Conservation (phyloP, 768 basidiomycete genomes). For the Mycena galericulata region DNA sequence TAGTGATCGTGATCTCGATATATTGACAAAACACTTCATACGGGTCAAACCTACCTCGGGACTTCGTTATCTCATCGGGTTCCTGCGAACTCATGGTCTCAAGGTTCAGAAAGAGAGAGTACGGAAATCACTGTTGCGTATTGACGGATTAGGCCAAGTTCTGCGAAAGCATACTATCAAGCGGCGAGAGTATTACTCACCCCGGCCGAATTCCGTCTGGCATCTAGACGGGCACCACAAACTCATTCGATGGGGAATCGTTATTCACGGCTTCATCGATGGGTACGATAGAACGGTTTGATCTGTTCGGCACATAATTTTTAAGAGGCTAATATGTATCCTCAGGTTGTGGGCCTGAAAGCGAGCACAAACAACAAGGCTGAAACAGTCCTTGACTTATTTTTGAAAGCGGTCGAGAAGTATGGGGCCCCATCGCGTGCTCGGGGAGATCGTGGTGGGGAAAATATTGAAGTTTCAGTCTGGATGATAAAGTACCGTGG, state of each 20-base stretch:
- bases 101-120: constrained; percentile 36
- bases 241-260: constrained; percentile 38
- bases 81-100: constrained; percentile 35
- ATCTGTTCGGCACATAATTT: too few relatives aligned
- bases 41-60: constrained; percentile 37
- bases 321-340: neutral
- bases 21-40: constrained; percentile 32
- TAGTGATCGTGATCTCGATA: constrained; percentile 33
- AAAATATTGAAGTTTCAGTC: constrained; percentile 41
- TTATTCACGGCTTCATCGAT: constrained; percentile 46
- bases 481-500: constrained; percentile 42
- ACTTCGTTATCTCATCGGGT: constrained; percentile 40
- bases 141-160: constrained; percentile 40
- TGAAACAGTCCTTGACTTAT: constrained; percentile 6
- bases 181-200: constrained; percentile 34
- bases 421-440: constrained; percentile 34
- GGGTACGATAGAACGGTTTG: constrained; percentile 44
- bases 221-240: constrained; percentile 43
- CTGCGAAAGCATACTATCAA: constrained; percentile 35
- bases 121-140: constrained; percentile 24
- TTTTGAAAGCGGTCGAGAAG: constrained; percentile 4
- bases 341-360: constrained; percentile 9
- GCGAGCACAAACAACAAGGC: constrained; percentile 29
- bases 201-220: constrained; percentile 37
- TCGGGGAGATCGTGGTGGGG: constrained; percentile 38